Percentiles rank a stretch among this genome's conserved stretches.
These are phyloP conservation scores for Colletotrichum chlorophyti DNA, from an alignment of 2,329 filamentous ascomycete species.

Conservation along the genomic window DNA sequence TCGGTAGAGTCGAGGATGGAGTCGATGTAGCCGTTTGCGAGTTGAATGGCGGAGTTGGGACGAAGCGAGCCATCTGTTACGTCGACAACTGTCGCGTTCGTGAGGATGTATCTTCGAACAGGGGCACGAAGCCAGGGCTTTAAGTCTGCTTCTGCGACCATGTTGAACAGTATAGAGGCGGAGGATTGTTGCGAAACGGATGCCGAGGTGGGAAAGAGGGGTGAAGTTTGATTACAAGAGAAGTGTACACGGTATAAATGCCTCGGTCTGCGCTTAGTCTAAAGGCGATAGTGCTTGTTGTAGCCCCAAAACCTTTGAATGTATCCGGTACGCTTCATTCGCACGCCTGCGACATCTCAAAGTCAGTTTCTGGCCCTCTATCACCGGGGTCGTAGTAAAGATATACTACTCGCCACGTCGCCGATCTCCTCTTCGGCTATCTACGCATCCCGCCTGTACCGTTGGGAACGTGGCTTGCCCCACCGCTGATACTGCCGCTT, in stretches of 20 bases:
- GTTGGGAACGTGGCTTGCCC: conserved; percentile 20
- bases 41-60: conserved; percentile 37
- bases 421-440: conserved; percentile 22
- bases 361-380: neutral
- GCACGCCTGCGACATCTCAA: neutral
- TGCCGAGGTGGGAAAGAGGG: neutral
- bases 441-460: neutral
- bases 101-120: conserved; percentile 42
- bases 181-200: neutral
- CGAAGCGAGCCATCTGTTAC: conserved; percentile 41
- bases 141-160: conserved; percentile 35
- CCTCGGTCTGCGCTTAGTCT: too few species aligned
- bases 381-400: neutral
- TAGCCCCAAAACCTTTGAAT: too few species aligned
- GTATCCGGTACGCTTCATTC: too few species aligned
- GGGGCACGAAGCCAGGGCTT: conserved; percentile 43
- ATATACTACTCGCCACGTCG: too few species aligned
- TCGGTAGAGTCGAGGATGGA: conserved; percentile 29
- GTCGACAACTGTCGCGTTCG: conserved; percentile 53
- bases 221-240: neutral
- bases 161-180: neutral
- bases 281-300: too few species aligned
- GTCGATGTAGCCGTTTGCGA: conserved; percentile 43
- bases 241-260: too few species aligned
- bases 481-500: conserved; percentile 13